Percentiles rank a stretch among this genome's conserved stretches.
phyloP scores from a whole-genome alignment of 2,329 filamentous ascomycete genomes.

The Amylocarpus encephaloides region DNA sequence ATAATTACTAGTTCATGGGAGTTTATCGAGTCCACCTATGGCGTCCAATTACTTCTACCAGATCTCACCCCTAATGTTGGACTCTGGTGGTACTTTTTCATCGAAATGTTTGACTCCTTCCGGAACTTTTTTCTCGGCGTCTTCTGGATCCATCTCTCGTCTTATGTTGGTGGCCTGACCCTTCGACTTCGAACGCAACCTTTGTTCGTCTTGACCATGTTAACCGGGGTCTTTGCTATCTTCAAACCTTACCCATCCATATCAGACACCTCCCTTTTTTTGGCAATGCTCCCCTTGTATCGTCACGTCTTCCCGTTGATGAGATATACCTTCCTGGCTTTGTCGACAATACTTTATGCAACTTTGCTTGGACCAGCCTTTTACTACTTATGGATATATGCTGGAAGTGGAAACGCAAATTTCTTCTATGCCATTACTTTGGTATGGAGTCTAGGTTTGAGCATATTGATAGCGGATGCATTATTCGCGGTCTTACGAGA shows the following conservation, averaged over 20 bases:
- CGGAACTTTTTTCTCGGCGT: slow-evolving; percentile 94
- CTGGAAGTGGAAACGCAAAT: slow-evolving; percentile 94
- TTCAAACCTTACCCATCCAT: slow-evolving; percentile 98
- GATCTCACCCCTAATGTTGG: slow-evolving; percentile 94
- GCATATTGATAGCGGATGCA: slow-evolving; percentile 78
- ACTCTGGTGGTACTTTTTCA: slow-evolving; percentile 99
- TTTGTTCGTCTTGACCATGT: slow-evolving; percentile 74
- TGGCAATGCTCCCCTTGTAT: slow-evolving; percentile 77
- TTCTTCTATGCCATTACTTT: slow-evolving; percentile 99
- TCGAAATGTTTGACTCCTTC: slow-evolving; percentile 99
- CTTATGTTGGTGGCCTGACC: slow-evolving; percentile 81
- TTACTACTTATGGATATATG: slow-evolving; percentile 97
- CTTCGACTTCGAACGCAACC: slow-evolving; percentile 80
- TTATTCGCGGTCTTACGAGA: slow-evolving; percentile 85
- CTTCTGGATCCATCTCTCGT: slow-evolving; percentile 91
- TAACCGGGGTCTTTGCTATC: slow-evolving; percentile 84
- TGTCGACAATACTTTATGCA: slow-evolving; percentile 78
- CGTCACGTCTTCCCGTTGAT: slow-evolving; percentile 90
- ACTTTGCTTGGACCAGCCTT: slow-evolving; percentile 88
- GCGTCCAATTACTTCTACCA: slow-evolving; percentile 81
- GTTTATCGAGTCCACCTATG: slow-evolving; percentile 84
- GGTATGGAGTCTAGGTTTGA: slow-evolving; percentile 92
- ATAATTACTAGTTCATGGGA: slow-evolving; percentile 77
- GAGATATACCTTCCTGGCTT: slow-evolving; percentile 84
- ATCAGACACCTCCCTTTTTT: slow-evolving; percentile 79